These are phyloP conservation scores for Juglanconis oblonga DNA, from an alignment of 2,329 filamentous ascomycete genomes.

Conservation along the genomic window DNA sequence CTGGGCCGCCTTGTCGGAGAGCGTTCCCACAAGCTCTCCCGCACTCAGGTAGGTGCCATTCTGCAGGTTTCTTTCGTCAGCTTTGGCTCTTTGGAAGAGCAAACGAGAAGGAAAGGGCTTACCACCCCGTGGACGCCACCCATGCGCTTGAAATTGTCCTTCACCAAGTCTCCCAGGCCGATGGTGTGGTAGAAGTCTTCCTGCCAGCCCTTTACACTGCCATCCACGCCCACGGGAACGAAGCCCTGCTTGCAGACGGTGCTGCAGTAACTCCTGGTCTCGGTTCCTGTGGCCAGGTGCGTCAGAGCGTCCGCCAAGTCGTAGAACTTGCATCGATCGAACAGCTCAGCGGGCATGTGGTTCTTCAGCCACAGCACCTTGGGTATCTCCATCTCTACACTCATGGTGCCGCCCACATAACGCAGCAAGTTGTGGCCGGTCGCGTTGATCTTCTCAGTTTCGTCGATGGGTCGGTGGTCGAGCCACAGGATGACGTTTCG, in stretches of 20 bases:
- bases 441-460: slow-evolving; percentile 90
- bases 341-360: slow-evolving; percentile 89
- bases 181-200: slow-evolving; percentile 88
- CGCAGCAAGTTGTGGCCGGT: slow-evolving; percentile 89
- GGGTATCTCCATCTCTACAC: slow-evolving; percentile 98
- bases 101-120: slow-evolving; percentile 49
- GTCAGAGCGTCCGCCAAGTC: slow-evolving; percentile 91
- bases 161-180: slow-evolving; percentile 77
- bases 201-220: slow-evolving; percentile 97
- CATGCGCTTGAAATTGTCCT: slow-evolving; percentile 89
- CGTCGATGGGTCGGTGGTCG: slow-evolving; percentile 86
- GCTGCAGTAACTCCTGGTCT: slow-evolving; percentile 91
- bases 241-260: slow-evolving; percentile 97
- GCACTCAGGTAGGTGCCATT: slow-evolving; percentile 90
- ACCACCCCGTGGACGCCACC: slow-evolving; percentile 94
- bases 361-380: slow-evolving; percentile 99
- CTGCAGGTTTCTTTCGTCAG: slow-evolving; percentile 44
- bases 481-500: slow-evolving; percentile 97
- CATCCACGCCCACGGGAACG: slow-evolving; percentile 94
- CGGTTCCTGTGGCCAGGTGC: slow-evolving; percentile 87
- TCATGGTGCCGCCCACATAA: slow-evolving; percentile 98
- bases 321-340: slow-evolving; percentile 94
- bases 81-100: slow-evolving; percentile 1
- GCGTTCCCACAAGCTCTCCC: slow-evolving; percentile 81
- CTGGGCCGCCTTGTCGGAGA: slow-evolving; percentile 77